A percentile compares a stretch with the other conserved stretches of the same genome.
Evolutionary conservation across 2,329 filamentous ascomycete genomes (phyloP).

Genomic region (Venturia nashicola): DNA sequence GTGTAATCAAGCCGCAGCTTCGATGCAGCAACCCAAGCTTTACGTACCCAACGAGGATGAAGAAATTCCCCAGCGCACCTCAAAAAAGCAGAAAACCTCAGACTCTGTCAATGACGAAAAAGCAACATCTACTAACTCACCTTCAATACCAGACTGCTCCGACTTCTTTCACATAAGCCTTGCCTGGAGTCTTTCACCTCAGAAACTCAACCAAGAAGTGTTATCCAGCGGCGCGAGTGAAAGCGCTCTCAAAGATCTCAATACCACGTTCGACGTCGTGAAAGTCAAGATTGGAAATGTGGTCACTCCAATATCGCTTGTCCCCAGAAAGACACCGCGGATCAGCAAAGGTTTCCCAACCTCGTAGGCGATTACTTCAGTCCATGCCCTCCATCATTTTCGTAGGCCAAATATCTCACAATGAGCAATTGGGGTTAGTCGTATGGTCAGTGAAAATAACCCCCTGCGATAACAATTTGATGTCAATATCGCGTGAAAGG

Average conservation of each 20-base stretch:
- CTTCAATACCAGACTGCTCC: slow-evolving; percentile 27
- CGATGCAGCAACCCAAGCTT: slow-evolving; percentile 55
- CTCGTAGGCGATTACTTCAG: neutral
- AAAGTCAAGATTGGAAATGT: slow-evolving; percentile 37
- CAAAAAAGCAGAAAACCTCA: slow-evolving; percentile 10
- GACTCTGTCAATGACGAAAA: slow-evolving; percentile 6
- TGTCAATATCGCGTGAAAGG: neutral
- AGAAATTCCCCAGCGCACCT: slow-evolving; percentile 17
- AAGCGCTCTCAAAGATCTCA: slow-evolving; percentile 15
- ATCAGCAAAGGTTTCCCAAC: neutral
- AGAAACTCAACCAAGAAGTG: slow-evolving; percentile 1
- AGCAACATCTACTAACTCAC: slow-evolving; percentile 14
- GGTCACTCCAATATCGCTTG: neutral
- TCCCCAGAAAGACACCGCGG: neutral
- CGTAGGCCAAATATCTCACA: neutral
- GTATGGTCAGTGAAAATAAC: neutral
- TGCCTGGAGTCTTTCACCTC: slow-evolving; percentile 50
- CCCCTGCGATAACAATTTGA: neutral
- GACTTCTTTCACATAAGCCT: slow-evolving; percentile 77
- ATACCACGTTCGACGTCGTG: slow-evolving; percentile 25
- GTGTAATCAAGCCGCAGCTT: slow-evolving; percentile 51
- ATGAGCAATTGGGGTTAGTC: neutral
- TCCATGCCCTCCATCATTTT: neutral
- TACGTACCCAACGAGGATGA: slow-evolving; percentile 39
- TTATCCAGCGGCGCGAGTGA: slow-evolving; percentile 9